phyloP scores from a whole-genome alignment of 73 alveolate species.

The Stentor coeruleus region DNA sequence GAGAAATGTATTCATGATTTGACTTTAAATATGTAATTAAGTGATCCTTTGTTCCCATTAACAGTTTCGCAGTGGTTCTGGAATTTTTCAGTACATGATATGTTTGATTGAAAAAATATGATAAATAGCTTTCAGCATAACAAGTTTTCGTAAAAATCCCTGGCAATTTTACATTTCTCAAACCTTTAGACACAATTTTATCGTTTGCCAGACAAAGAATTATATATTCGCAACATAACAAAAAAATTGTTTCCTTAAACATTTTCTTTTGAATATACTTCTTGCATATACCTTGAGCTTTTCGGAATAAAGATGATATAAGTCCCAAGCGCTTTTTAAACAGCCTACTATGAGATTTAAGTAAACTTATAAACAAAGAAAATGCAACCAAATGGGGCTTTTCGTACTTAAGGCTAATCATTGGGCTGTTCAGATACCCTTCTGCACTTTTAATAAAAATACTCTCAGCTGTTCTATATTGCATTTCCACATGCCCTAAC shows the following conservation, averaged over 20 bases:
- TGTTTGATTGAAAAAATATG: background rate
- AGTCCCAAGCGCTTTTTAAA: background rate
- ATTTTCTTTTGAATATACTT: background rate
- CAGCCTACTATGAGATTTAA: background rate
- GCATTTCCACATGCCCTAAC: background rate
- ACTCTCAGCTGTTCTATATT: background rate
- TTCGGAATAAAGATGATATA: background rate
- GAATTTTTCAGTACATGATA: background rate
- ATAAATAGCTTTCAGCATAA: background rate
- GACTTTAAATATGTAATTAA: too few species aligned
- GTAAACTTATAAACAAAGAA: background rate
- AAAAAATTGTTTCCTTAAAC: background rate
- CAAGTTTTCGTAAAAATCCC: background rate
- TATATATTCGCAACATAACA: background rate
- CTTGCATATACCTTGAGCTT: background rate
- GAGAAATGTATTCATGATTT: background rate
- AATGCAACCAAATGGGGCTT: background rate
- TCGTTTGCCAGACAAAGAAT: background rate
- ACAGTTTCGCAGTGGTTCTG: background rate
- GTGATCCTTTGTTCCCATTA: background rate
- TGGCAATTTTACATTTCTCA: background rate
- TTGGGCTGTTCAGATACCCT: background rate
- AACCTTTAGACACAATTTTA: background rate
- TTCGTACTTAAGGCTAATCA: background rate
- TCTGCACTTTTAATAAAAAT: too few species aligned